Evolutionary conservation across 352 stramenopile genomes (phyloP).

Genomic region (Thalassiosira ordinaria): DNA sequence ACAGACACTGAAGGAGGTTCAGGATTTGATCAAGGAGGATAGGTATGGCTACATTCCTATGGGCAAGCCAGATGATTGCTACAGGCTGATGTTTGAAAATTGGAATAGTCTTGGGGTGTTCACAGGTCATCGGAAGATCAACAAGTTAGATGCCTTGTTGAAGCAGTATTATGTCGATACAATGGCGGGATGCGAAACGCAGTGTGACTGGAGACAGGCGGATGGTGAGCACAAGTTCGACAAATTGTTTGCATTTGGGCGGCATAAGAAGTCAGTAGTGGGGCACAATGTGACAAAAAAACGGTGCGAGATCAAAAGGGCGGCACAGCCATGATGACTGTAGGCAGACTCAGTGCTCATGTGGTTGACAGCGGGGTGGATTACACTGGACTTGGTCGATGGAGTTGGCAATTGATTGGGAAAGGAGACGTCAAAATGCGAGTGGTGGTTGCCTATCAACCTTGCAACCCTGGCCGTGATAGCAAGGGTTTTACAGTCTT

Average conservation of each 20-base stretch:
- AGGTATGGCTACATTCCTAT: slow-evolving; percentile 2
- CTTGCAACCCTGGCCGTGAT: neutral
- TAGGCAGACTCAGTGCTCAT: neutral
- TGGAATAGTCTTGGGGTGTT: slow-evolving; percentile 22
- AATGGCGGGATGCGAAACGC: slow-evolving; percentile 1
- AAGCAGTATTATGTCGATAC: neutral
- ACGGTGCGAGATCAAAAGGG: neutral
- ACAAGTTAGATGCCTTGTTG: neutral
- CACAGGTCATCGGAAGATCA: neutral
- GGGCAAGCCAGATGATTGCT: neutral
- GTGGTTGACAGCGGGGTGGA: neutral
- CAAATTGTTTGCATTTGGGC: neutral
- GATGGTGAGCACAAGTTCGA: neutral
- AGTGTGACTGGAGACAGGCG: slow-evolving; percentile 2
- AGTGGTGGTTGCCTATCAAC: neutral
- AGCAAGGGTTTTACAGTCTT: slow-evolving; percentile 6
- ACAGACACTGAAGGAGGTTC: neutral
- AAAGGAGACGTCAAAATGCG: neutral
- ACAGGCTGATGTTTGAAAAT: slow-evolving; percentile 9
- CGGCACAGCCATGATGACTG: neutral
- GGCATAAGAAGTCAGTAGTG: neutral
- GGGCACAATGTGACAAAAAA: neutral
- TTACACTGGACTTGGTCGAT: neutral
- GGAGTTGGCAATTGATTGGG: neutral
- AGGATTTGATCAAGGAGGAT: neutral